phyloP scores from a whole-genome alignment of 2,329 filamentous ascomycete genomes.

The Colletotrichum shisoi region DNA sequence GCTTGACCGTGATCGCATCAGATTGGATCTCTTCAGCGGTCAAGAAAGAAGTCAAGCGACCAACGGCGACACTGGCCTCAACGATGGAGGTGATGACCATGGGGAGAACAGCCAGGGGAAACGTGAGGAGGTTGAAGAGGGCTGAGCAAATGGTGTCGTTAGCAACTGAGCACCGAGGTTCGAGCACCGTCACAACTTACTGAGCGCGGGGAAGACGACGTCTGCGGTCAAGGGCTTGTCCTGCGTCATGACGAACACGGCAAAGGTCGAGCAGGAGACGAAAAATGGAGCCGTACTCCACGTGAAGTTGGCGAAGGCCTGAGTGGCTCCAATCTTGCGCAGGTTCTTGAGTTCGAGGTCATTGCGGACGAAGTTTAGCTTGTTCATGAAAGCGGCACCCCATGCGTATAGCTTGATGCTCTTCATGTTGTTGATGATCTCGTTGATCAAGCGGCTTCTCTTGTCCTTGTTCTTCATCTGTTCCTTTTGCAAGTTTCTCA shows the following conservation, averaged over 20 bases:
- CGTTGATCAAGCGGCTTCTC: constrained; percentile 89
- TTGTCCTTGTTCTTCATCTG: constrained; percentile 99
- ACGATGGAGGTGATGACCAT: constrained; percentile 99
- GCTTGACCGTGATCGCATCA: constrained; percentile 77
- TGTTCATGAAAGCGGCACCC: constrained; percentile 97
- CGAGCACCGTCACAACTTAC: constrained; percentile 37
- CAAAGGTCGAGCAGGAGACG: constrained; percentile 95
- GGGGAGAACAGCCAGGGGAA: constrained; percentile 89
- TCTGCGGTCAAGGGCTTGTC: constrained; percentile 86
- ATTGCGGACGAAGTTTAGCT: constrained; percentile 94
- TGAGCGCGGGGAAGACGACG: constrained; percentile 89
- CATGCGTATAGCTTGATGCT: constrained; percentile 98
- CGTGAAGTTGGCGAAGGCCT: constrained; percentile 95
- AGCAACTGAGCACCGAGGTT: background rate
- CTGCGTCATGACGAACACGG: constrained; percentile 87
- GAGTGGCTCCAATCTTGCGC: constrained; percentile 92
- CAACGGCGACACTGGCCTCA: constrained; percentile 91
- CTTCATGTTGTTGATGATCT: constrained; percentile 99
- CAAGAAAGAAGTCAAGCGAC: constrained; percentile 84
- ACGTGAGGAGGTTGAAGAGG: constrained; percentile 94
- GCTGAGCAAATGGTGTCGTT: constrained; percentile 57
- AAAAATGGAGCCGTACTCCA: constrained; percentile 98
- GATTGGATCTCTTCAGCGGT: constrained; percentile 87
- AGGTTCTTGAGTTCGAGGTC: constrained; percentile 94
- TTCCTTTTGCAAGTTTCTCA: constrained; percentile 92